Evolutionary conservation across 2,329 filamentous ascomycete genomes (phyloP).

Genomic region (Chaetomium olivaceum): DNA sequence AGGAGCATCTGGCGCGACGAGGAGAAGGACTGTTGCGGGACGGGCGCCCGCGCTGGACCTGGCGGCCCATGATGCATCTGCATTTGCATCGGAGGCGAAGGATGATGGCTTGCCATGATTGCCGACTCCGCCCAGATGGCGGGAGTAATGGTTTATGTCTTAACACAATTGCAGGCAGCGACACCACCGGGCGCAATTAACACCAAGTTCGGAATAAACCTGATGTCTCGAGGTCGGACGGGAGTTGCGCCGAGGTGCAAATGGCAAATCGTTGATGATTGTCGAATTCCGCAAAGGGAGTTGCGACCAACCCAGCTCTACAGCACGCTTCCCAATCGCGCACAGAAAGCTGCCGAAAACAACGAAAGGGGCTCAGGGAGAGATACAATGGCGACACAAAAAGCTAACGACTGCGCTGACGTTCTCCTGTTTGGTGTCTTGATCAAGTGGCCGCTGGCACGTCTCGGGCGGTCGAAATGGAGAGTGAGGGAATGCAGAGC

Average conservation of each 20-base stretch:
- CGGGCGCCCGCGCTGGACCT: conserved; percentile 62
- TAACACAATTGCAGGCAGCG: neutral
- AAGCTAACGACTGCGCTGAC: conserved; percentile 13
- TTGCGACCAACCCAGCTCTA: neutral
- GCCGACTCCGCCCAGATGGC: conserved; percentile 10
- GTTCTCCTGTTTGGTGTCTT: conserved; percentile 12
- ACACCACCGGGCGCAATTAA: neutral
- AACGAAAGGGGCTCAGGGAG: neutral
- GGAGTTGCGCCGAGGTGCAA: neutral
- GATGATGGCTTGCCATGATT: conserved; percentile 74
- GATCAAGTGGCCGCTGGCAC: conserved; percentile 13
- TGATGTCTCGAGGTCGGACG: neutral
- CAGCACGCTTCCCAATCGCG: neutral
- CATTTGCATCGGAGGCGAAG: conserved; percentile 76
- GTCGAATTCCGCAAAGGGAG: neutral
- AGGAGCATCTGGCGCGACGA: conserved; percentile 70
- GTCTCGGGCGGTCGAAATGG: conserved; percentile 18
- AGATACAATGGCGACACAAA: conserved; percentile 18
- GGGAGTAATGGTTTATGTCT: neutral
- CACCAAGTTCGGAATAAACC: neutral
- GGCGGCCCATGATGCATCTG: conserved; percentile 64
- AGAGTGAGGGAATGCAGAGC: conserved; percentile 19
- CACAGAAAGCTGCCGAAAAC: neutral
- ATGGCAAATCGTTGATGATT: neutral
- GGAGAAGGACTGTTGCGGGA: conserved; percentile 52